Base-by-base conservation (phyloP, 306 rosid species). In the Chamaecrista fasciculata region DNA sequence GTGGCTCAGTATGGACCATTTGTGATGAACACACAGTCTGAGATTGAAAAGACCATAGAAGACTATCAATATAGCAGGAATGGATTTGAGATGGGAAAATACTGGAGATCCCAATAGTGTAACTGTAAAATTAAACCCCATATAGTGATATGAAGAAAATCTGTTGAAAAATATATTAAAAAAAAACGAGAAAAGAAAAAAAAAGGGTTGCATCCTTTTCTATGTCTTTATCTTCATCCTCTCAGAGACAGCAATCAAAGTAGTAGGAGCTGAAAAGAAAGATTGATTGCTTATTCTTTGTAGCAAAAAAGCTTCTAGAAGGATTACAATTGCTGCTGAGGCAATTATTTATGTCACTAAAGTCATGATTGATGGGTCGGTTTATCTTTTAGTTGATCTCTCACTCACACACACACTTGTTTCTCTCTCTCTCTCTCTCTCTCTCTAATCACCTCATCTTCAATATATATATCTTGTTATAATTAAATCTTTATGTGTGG, bases 11-110 rank as follows among this genome's bases (percentile, higher is more conserved):
- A 91, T 74, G 98, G 98, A 4, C 98, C 97, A 16, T 91, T 94
- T 82, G 98, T 94, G 43, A 94, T 94, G 98, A 94, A 94, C 67
- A 75, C 97, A 9, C 96, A 86, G 63, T 83, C 91, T 76, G 96
- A 94, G 34, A 94, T 94, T 58, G 86, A 90, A 20, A 82, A 83
- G 46, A 82, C 98, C 3, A 74, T 94, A 49, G 85, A 88, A 68
- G 98, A 94, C 74, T 88, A 90, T 76, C 93, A 88, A 0, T 68
- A 73, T 52, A 67, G 70, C 34, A 74, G 53, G 74, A 90, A 94
- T 75, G 98, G 98, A 0, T 94, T 94, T 79, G 97, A 91, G 80
- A 90, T 76, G 88, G 92, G 86, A 12, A 86, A 74, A 72, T 60
- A 77, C 61, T 90, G 96, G 94, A 85, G 84, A 39, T 90, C 98